These are phyloP conservation scores for Erysimum cheiranthoides DNA, from an alignment of 345 rosid species.

Conservation along the genomic window DNA sequence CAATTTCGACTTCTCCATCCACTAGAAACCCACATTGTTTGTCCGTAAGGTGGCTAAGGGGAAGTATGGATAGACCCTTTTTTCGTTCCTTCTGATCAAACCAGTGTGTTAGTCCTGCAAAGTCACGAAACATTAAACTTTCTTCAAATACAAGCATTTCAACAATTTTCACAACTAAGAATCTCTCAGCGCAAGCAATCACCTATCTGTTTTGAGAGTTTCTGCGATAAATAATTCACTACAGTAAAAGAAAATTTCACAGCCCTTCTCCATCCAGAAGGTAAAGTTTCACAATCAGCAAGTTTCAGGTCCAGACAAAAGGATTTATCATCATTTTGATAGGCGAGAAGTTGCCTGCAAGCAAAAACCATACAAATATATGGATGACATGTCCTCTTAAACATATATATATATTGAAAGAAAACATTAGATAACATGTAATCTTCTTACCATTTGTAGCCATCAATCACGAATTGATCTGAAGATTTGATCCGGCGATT, in stretches of 20 bases:
- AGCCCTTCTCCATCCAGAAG: not conserved
- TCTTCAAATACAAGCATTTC: not conserved
- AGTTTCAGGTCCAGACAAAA: not conserved
- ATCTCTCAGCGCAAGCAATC: not conserved
- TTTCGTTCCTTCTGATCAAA: not conserved
- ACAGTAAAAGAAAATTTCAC: not conserved
- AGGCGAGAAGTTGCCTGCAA: conserved; percentile 70
- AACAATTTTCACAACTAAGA: not conserved
- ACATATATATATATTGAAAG: not conserved
- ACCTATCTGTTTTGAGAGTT: conserved; percentile 4
- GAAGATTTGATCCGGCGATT: not conserved
- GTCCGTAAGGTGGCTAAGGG: not conserved
- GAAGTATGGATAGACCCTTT: not conserved
- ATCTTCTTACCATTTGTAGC: conserved; percentile 11
- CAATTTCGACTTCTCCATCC: conserved; percentile 62
- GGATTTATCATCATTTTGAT: conserved; percentile 23
- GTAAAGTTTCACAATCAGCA: not conserved
- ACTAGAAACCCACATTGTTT: conserved; percentile 43
- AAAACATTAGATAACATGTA: not conserved
- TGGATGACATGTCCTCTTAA: not conserved
- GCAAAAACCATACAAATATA: not conserved
- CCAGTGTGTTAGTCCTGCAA: conserved; percentile 6
- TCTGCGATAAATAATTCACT: not conserved
- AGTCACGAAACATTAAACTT: not conserved
- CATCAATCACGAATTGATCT: not conserved